Conservation (phyloP, 371 early-diverging fungal species). For the Saksenaea vasiformis region DNA sequence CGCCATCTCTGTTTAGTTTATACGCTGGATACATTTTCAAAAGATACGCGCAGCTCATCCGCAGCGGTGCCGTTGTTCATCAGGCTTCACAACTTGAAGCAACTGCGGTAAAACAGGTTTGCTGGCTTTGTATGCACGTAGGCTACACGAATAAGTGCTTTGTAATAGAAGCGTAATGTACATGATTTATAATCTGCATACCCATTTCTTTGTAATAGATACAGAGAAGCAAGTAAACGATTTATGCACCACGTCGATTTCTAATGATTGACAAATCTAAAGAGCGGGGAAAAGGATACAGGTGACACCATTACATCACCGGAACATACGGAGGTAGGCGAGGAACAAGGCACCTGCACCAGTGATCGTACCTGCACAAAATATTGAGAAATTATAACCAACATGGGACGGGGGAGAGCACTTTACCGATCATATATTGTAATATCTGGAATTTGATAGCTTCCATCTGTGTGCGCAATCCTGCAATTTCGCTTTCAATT, state of each 20-base stretch:
- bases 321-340: slow-evolving; percentile 68
- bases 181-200: too few species aligned
- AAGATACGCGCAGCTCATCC: too few species aligned
- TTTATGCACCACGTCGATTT: not conserved
- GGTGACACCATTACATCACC: slow-evolving; percentile 20
- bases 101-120: too few species aligned
- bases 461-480: slow-evolving; percentile 88
- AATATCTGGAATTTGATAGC: slow-evolving; percentile 85
- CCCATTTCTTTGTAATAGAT: too few species aligned
- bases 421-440: slow-evolving; percentile 75
- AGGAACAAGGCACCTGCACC: slow-evolving; percentile 82
- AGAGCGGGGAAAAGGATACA: not conserved
- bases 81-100: too few species aligned
- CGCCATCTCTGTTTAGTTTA: too few species aligned
- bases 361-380: slow-evolving; percentile 68
- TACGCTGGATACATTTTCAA: too few species aligned
- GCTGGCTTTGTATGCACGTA: too few species aligned
- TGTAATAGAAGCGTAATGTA: too few species aligned
- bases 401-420: not conserved
- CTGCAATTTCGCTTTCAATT: slow-evolving; percentile 88
- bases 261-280: not conserved
- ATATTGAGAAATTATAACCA: not conserved
- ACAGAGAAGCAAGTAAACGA: too few species aligned
- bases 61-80: too few species aligned
- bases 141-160: too few species aligned